Evolutionary conservation across 768 basidiomycete genomes (phyloP).

Genomic region (Hygrophorus pudorinus): DNA sequence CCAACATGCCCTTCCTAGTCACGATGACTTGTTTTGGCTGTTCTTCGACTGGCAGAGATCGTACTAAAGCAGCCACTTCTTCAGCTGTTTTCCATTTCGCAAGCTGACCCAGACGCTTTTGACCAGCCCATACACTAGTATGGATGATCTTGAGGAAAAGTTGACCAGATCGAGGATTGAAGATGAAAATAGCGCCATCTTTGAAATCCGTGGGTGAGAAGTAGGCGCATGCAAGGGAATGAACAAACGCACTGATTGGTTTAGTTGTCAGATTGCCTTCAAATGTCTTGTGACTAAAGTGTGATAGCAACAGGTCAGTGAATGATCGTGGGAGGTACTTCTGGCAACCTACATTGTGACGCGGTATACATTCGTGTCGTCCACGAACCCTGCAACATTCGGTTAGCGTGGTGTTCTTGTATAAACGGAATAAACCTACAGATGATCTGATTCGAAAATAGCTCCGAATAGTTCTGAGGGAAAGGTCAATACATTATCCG

Average conservation of each 20-base stretch:
- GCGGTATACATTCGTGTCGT: conserved; percentile 99
- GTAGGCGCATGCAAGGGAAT: not conserved
- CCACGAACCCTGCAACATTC: conserved; percentile 75
- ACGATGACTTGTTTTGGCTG: conserved; percentile 99
- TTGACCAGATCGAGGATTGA: conserved; percentile 98
- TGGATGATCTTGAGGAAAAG: conserved; percentile 99
- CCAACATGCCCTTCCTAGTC: conserved; percentile 99
- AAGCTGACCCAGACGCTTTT: conserved; percentile 98
- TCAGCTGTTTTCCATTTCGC: conserved; percentile 99
- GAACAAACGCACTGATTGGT: conserved; percentile 67
- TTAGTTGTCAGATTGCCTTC: conserved; percentile 99
- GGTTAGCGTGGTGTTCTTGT: conserved; percentile 1
- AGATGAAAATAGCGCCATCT: conserved; percentile 97
- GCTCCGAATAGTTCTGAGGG: conserved; percentile 77
- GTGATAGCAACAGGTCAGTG: conserved; percentile 7
- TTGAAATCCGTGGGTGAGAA: conserved; percentile 5
- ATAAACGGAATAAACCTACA: conserved; percentile 33
- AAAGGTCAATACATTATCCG: conserved; percentile 2
- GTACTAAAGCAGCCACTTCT: conserved; percentile 97
- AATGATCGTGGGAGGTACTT: not conserved
- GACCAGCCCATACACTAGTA: conserved; percentile 99
- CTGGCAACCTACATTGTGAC: conserved; percentile 64
- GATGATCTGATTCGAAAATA: conserved; percentile 98
- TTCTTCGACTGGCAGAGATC: conserved; percentile 98
- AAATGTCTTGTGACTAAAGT: conserved; percentile 87